These are phyloP conservation scores for Penicillium hordei DNA, from an alignment of 2,329 filamentous ascomycete species.

Conservation along the genomic window DNA sequence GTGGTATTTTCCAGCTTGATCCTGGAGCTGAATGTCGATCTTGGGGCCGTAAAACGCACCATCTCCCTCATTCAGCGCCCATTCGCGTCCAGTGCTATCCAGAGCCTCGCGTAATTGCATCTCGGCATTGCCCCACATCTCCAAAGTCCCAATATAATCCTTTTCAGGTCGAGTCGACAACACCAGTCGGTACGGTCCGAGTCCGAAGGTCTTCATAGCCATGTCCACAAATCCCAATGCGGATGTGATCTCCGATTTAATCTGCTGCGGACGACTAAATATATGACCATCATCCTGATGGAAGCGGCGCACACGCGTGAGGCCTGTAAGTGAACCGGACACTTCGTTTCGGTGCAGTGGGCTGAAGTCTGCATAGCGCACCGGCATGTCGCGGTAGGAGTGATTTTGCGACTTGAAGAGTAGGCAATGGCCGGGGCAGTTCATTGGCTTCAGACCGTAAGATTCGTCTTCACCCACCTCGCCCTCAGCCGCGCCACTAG, in stretches of 20 bases:
- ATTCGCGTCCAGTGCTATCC: constrained; percentile 63
- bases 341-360: constrained; percentile 84
- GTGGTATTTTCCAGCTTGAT: constrained; percentile 80
- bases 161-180: constrained; percentile 76
- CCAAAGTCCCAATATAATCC: constrained; percentile 71
- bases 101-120: constrained; percentile 64
- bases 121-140: constrained; percentile 70
- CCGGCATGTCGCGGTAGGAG: constrained; percentile 76
- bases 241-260: constrained; percentile 69
- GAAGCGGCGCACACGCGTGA: constrained; percentile 82
- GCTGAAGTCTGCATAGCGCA: constrained; percentile 85
- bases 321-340: constrained; percentile 74
- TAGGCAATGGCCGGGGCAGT: constrained; percentile 84
- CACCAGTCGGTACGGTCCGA: constrained; percentile 72
- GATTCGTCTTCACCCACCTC: constrained; percentile 63
- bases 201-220: constrained; percentile 67
- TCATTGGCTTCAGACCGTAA: constrained; percentile 89
- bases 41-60: constrained; percentile 91
- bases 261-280: constrained; percentile 77
- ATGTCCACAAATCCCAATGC: constrained; percentile 73
- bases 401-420: constrained; percentile 72
- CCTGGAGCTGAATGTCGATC: constrained; percentile 80
- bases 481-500: constrained; percentile 43
- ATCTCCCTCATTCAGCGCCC: constrained; percentile 75
- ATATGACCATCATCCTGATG: constrained; percentile 92